phyloP scores from a whole-genome alignment of 208 protist genomes.

The Crithidia acanthocephali region DNA sequence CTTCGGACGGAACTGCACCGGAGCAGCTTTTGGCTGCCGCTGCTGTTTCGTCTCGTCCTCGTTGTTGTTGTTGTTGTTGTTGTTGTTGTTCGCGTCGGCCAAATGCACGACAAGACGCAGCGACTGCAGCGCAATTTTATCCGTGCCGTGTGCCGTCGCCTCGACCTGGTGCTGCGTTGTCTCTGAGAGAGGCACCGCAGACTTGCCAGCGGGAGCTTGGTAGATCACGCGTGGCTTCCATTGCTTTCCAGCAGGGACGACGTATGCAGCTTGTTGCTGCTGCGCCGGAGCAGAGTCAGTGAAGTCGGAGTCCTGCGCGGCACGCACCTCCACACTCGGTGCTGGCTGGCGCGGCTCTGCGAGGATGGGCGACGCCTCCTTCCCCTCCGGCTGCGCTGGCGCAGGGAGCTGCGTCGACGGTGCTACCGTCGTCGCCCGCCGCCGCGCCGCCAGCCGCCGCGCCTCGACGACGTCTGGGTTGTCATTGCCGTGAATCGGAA shows the following conservation, averaged over 20 bases:
- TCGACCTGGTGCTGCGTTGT: background rate
- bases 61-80: background rate
- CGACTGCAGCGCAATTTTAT: conserved; percentile 15
- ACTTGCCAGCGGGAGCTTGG: background rate
- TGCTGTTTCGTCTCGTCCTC: background rate
- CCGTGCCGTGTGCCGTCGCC: background rate
- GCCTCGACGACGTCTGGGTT: background rate
- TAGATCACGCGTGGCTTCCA: background rate
- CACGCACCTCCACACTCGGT: too few species aligned
- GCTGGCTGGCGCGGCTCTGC: background rate
- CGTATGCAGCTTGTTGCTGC: background rate
- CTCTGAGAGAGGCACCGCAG: background rate
- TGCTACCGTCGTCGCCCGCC: too few species aligned
- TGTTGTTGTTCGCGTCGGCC: background rate
- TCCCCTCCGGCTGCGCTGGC: too few species aligned
- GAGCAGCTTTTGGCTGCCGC: background rate
- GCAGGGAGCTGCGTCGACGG: too few species aligned
- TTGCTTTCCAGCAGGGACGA: background rate
- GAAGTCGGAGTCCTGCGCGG: too few species aligned
- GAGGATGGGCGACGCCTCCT: background rate
- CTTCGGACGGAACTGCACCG: background rate
- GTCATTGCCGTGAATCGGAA: conserved; percentile 2
- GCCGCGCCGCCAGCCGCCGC: background rate
- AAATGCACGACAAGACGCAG: conserved; percentile 19
- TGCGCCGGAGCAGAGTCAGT: too few species aligned